Conservation (phyloP, 495 filamentous ascomycete genomes). For the Daldinia vernicosa region DNA sequence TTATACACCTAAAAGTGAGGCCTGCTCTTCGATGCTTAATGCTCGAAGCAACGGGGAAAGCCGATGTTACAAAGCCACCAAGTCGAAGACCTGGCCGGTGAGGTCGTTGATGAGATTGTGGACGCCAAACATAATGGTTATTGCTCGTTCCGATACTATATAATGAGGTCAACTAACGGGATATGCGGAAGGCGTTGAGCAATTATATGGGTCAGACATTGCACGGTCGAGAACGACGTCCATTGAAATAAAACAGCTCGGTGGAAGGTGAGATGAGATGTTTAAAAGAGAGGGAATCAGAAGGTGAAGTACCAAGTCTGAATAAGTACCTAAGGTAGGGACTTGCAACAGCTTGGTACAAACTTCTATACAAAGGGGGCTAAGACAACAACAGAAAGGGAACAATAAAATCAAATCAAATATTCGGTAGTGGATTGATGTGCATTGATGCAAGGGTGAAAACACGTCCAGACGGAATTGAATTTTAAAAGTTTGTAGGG, state of each 20-base stretch:
- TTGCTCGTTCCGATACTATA: conserved; percentile 34
- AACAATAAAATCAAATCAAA: conserved; percentile 1
- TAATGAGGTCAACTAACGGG: conserved; percentile 15
- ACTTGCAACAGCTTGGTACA: neutral
- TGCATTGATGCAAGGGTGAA: conserved; percentile 3
- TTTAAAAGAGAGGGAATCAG: conserved; percentile 6
- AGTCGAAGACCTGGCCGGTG: conserved; percentile 39
- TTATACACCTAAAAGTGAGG: conserved; percentile 2
- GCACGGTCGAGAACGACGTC: conserved; percentile 13
- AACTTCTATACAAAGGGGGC: conserved; percentile 31
- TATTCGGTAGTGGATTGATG: conserved; percentile 6
- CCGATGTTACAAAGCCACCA: conserved; percentile 38
- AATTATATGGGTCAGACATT: conserved; percentile 9
- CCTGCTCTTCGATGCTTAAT: neutral
- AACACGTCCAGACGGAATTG: neutral
- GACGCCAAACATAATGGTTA: conserved; percentile 41
- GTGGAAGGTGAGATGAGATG: conserved; percentile 32
- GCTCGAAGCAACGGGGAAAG: conserved; percentile 19
- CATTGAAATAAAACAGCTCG: conserved; percentile 5
- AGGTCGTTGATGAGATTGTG: conserved; percentile 40
- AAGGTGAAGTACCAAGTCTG: conserved; percentile 7
- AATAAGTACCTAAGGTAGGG: neutral
- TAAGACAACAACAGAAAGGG: conserved; percentile 21
- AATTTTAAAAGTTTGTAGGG: neutral
- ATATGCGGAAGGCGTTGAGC: conserved; percentile 17